Evolutionary conservation across 257 asterid species (phyloP).

Genomic region (Penstemon barbatus): DNA sequence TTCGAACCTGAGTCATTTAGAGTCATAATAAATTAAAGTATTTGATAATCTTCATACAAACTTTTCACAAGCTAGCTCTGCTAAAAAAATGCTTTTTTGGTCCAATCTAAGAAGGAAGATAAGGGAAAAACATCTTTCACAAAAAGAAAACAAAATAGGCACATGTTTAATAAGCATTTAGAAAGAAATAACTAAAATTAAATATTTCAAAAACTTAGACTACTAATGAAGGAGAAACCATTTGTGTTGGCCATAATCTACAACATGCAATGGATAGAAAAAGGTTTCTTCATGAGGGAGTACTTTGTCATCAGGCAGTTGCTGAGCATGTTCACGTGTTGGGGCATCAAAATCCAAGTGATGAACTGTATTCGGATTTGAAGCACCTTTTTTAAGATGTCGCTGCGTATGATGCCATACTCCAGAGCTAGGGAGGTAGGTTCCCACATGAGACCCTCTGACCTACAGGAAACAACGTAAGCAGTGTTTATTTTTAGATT

Average conservation of each 20-base stretch:
- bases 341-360: slow-evolving; percentile 99
- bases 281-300: slow-evolving; percentile 28
- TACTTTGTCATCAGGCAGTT: slow-evolving; percentile 90
- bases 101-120: neutral
- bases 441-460: slow-evolving; percentile 92
- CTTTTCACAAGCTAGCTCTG: neutral
- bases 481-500: slow-evolving; percentile 11
- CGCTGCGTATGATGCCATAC: slow-evolving; percentile 97
- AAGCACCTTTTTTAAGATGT: slow-evolving; percentile 64
- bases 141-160: neutral
- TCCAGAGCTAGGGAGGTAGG: slow-evolving; percentile 92
- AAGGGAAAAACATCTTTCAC: neutral
- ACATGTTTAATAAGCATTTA: neutral
- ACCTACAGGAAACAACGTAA: slow-evolving; percentile 51
- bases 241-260: slow-evolving; percentile 18
- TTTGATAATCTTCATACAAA: neutral
- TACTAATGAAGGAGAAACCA: slow-evolving; percentile 11
- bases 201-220: neutral
- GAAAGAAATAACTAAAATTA: neutral
- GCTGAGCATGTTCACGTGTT: slow-evolving; percentile 91
- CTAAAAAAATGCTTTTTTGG: neutral
- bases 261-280: slow-evolving; percentile 33
- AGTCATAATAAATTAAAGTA: neutral
- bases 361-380: slow-evolving; percentile 69
- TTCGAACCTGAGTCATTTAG: too few species aligned